phyloP scores from a whole-genome alignment of 164 flowering plant genomes.

The Piper longum region DNA sequence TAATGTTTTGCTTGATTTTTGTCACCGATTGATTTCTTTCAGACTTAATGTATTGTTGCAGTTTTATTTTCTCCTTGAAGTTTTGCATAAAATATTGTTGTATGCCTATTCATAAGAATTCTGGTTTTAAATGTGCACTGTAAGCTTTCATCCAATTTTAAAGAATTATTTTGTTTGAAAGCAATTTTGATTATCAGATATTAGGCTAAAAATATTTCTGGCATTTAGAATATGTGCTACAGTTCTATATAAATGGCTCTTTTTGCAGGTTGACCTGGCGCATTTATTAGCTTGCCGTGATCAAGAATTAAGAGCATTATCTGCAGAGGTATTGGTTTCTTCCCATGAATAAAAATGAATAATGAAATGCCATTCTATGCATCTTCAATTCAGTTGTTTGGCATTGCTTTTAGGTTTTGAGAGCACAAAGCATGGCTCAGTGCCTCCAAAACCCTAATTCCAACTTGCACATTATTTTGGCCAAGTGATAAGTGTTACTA shows the following conservation, averaged over 20 bases:
- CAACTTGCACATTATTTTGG: neutral
- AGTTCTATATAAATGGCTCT: neutral
- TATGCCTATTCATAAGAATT: too few species aligned
- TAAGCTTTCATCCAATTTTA: too few species aligned
- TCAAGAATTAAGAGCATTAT: slow-evolving; percentile 82
- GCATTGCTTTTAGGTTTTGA: neutral
- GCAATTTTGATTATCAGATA: too few species aligned
- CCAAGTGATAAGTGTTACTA: neutral
- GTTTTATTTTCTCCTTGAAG: too few species aligned
- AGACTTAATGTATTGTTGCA: too few species aligned
- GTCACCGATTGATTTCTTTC: too few species aligned
- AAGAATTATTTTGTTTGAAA: too few species aligned
- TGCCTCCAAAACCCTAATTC: neutral
- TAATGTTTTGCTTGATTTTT: too few species aligned
- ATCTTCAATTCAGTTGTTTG: too few species aligned
- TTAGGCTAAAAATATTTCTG: neutral
- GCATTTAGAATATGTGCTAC: neutral
- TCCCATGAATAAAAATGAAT: too few species aligned
- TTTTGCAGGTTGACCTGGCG: slow-evolving; percentile 88
- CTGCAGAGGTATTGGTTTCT: slow-evolving; percentile 74
- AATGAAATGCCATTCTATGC: neutral
- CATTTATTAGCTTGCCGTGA: slow-evolving; percentile 96
- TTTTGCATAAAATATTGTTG: too few species aligned
- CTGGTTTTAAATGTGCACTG: too few species aligned
- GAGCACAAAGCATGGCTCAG: neutral